These are phyloP conservation scores for Zygosaccharomyces lentus DNA, from an alignment of 805 yeast genomes.

Conservation along the genomic window DNA sequence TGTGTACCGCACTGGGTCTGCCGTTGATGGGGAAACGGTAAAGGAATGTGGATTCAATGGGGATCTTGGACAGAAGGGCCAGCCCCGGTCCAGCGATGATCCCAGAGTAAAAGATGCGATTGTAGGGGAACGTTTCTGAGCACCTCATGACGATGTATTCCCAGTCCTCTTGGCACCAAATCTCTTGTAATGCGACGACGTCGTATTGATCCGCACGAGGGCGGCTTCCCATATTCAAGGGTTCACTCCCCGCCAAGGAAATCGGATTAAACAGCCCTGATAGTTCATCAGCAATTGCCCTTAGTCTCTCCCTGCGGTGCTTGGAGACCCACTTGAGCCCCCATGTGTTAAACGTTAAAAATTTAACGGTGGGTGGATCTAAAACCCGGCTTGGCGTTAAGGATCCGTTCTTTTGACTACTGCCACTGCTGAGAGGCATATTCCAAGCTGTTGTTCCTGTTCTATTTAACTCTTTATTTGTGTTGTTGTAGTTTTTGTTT, in stretches of 20 bases:
- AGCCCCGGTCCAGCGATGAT: slow-evolving; percentile 91
- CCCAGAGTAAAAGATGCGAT: slow-evolving; percentile 74
- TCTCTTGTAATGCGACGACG: slow-evolving; percentile 88
- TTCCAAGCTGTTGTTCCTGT: background rate
- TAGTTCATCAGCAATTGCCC: slow-evolving; percentile 67
- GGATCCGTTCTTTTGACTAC: background rate
- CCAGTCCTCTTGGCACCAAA: slow-evolving; percentile 90
- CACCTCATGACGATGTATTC: slow-evolving; percentile 50
- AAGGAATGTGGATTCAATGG: slow-evolving; percentile 73
- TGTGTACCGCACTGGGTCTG: slow-evolving; percentile 82
- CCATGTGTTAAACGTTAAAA: slow-evolving; percentile 79
- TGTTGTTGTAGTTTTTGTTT: background rate
- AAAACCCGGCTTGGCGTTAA: background rate
- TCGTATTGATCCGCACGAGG: slow-evolving; percentile 48
- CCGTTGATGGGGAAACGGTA: slow-evolving; percentile 91
- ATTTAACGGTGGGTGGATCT: slow-evolving; percentile 33
- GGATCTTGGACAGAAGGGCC: slow-evolving; percentile 76
- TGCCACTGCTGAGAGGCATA: background rate
- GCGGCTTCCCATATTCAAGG: slow-evolving; percentile 1
- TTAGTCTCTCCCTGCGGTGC: slow-evolving; percentile 56
- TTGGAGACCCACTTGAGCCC: slow-evolving; percentile 86
- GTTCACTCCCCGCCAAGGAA: slow-evolving; percentile 21
- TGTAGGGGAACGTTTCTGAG: slow-evolving; percentile 49
- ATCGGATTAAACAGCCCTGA: slow-evolving; percentile 31
- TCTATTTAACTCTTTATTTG: background rate